Evolutionary conservation across 352 stramenopile genomes (phyloP).

Genomic region (Phytopythium delawarense): DNA sequence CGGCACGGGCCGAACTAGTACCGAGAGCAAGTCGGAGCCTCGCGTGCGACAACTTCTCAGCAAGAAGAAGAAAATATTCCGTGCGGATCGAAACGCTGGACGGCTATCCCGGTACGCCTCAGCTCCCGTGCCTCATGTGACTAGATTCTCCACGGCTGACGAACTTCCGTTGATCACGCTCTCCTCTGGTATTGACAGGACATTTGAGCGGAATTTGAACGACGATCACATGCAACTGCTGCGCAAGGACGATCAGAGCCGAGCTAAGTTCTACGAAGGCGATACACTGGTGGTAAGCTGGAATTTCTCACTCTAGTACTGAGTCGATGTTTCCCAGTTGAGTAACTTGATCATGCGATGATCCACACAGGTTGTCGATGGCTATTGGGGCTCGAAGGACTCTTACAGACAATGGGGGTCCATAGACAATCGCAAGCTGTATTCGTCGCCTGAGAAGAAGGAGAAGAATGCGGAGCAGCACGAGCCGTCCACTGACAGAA

Average conservation of each 20-base stretch:
- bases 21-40: slow-evolving; percentile 41
- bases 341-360: background rate
- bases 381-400: slow-evolving; percentile 67
- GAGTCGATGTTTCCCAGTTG: background rate
- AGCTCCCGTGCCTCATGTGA: background rate
- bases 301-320: background rate
- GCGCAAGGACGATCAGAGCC: slow-evolving; percentile 51
- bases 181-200: slow-evolving; percentile 24
- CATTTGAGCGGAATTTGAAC: slow-evolving; percentile 63
- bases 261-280: slow-evolving; percentile 61
- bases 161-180: background rate
- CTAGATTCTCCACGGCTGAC: background rate
- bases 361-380: slow-evolving; percentile 22
- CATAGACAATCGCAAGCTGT: slow-evolving; percentile 41
- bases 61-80: slow-evolving; percentile 66
- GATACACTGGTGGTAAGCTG: slow-evolving; percentile 21
- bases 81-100: slow-evolving; percentile 48
- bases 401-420: slow-evolving; percentile 58
- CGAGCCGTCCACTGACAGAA: slow-evolving; percentile 38
- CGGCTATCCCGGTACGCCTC: slow-evolving; percentile 36
- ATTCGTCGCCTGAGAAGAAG: slow-evolving; percentile 5
- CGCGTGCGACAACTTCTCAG: slow-evolving; percentile 45
- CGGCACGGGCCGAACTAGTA: slow-evolving; percentile 27
- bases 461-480: slow-evolving; percentile 32
- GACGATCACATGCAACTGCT: slow-evolving; percentile 54